Evolutionary conservation across 495 filamentous ascomycete species (phyloP), one percentile per base, ranked within the genome.

Genomic region (Parachaetomium inaequale): DNA sequence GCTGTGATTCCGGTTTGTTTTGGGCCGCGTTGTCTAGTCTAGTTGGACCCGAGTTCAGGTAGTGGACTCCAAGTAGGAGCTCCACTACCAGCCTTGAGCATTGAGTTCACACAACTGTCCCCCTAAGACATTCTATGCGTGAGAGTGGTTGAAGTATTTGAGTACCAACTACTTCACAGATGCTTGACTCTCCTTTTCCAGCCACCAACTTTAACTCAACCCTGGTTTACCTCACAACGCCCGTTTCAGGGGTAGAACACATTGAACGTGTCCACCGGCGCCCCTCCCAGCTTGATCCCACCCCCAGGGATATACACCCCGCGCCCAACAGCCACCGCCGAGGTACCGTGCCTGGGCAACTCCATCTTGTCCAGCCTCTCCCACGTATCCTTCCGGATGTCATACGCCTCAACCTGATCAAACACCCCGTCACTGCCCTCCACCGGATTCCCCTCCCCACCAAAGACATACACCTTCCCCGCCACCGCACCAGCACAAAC

Each of bases 381-480:
- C 77, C 76, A 78, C 3, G 12, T 58, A 43, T 78, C 65, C 26
- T 36, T 68, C 40, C 26, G 55, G 0, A 67, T 68, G 62, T 78
- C 72, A 54, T 74, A 79, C 7, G 68, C 74, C 66, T 78, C 74
- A 2, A 68, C 69, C 65, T 76, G 58, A 21, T 67, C 68, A 45
- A 64, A 72, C 23, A 74, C 70, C 2, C 72, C 70, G 4, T 62
- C 61, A 7, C 55, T 64, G 4, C 46, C 61, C 25, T 55, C 36
- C 6, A 58, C 64, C 12, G 59, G 58, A 49, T 80, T 77, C 4
- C 73, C 78, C 66, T 79, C 77, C 17, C 77, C 76, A 14, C 78
- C 77, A 56, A 81, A 76, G 0, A 74, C 72, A 15, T 72, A 72
- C 8, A 80, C 62, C 61, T 68, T 73, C 0, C 36, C 58, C 21